Evolutionary conservation across 2,329 filamentous ascomycete species (phyloP).

Genomic region (Beauveria brongniartii): DNA sequence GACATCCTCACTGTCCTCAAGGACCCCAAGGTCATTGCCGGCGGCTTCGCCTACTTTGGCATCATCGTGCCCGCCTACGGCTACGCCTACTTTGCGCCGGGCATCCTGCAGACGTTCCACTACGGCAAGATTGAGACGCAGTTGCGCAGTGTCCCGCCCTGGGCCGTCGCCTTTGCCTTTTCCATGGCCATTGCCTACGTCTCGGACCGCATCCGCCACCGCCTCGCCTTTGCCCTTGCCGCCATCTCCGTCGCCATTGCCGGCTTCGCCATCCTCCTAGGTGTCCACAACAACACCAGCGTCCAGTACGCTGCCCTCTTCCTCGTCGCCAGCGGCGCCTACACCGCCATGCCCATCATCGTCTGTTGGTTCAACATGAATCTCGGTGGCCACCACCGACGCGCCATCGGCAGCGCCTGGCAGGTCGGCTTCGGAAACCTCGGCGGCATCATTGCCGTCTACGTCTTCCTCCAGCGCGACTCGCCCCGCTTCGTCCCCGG

Average conservation of each 20-base stretch:
- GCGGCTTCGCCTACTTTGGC: slow-evolving; percentile 75
- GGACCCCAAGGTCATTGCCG: slow-evolving; percentile 66
- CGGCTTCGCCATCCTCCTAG: slow-evolving; percentile 69
- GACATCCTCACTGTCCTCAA: slow-evolving; percentile 59
- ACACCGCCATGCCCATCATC: slow-evolving; percentile 83
- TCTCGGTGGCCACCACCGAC: slow-evolving; percentile 61
- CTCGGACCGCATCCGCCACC: slow-evolving; percentile 65
- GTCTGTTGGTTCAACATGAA: slow-evolving; percentile 83
- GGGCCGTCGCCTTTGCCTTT: slow-evolving; percentile 66
- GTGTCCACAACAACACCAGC: slow-evolving; percentile 56
- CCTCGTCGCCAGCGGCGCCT: slow-evolving; percentile 70
- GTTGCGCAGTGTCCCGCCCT: slow-evolving; percentile 50
- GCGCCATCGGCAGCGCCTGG: slow-evolving; percentile 65
- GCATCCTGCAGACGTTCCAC: slow-evolving; percentile 60
- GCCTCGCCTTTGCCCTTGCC: slow-evolving; percentile 67
- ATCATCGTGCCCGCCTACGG: slow-evolving; percentile 70
- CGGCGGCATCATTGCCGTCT: slow-evolving; percentile 71
- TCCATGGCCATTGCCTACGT: slow-evolving; percentile 65
- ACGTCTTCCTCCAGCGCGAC: slow-evolving; percentile 58
- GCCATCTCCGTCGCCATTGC: slow-evolving; percentile 61
- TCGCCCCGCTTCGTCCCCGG: slow-evolving; percentile 62
- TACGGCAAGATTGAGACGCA: slow-evolving; percentile 52
- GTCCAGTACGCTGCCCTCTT: slow-evolving; percentile 76
- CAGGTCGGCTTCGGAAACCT: slow-evolving; percentile 74
- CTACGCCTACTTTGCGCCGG: slow-evolving; percentile 70